phyloP scores from a whole-genome alignment of 352 stramenopile species.

The Phytophthora ramorum region DNA sequence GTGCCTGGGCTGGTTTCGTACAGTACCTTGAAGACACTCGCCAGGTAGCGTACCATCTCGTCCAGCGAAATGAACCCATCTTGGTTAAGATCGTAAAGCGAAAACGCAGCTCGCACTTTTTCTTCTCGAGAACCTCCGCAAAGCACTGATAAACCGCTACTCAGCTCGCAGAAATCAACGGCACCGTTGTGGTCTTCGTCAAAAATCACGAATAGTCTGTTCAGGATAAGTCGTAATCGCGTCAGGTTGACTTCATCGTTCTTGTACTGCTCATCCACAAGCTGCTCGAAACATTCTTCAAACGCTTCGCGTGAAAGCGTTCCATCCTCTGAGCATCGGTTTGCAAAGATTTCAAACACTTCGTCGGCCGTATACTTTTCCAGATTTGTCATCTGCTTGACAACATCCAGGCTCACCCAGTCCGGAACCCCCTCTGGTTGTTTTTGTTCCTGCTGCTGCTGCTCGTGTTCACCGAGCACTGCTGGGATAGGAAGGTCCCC shows the following conservation, averaged over 20 bases:
- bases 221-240: slow-evolving; percentile 73
- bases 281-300: slow-evolving; percentile 82
- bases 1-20: slow-evolving; percentile 83
- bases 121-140: slow-evolving; percentile 84
- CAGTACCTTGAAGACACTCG: slow-evolving; percentile 87
- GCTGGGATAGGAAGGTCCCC: slow-evolving; percentile 24
- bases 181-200: slow-evolving; percentile 77
- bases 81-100: slow-evolving; percentile 88
- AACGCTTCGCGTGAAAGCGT: slow-evolving; percentile 85
- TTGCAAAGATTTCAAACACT: slow-evolving; percentile 90
- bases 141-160: slow-evolving; percentile 80
- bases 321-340: slow-evolving; percentile 77
- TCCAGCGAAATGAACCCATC: slow-evolving; percentile 87
- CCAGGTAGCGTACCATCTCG: slow-evolving; percentile 90
- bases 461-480: slow-evolving; percentile 27
- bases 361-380: slow-evolving; percentile 82
- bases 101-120: slow-evolving; percentile 88
- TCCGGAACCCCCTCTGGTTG: slow-evolving; percentile 41
- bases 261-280: slow-evolving; percentile 86
- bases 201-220: slow-evolving; percentile 85
- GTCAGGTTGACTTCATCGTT: slow-evolving; percentile 68
- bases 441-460: slow-evolving; percentile 26
- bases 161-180: slow-evolving; percentile 89
- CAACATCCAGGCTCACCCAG: slow-evolving; percentile 80
- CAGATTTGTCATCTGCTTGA: slow-evolving; percentile 88